Evolutionary conservation across 768 basidiomycete genomes (phyloP).

Genomic region (Rubroboletus pulcherrimus): DNA sequence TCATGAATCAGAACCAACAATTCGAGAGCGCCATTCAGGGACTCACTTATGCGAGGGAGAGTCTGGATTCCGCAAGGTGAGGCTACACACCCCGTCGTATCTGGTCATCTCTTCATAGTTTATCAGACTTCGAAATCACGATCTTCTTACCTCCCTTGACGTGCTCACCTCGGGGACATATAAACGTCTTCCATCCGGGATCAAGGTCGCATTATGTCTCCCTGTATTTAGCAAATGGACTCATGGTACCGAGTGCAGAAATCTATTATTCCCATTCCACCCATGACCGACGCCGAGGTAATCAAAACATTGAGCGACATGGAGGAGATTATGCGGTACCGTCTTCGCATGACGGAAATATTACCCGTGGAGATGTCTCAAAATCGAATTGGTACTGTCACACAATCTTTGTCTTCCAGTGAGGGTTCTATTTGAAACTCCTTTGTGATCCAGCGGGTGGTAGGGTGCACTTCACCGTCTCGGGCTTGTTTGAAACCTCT

Average conservation of each 20-base stretch:
- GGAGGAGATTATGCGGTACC: conserved; percentile 74
- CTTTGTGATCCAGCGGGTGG: conserved; percentile 56
- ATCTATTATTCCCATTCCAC: conserved; percentile 59
- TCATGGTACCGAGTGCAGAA: conserved; percentile 47
- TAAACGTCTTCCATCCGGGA: conserved; percentile 69
- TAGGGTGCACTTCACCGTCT: conserved; percentile 71
- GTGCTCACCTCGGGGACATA: conserved; percentile 88
- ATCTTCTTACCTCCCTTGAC: conserved; percentile 86
- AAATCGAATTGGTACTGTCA: conserved; percentile 57
- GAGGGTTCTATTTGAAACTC: conserved; percentile 13
- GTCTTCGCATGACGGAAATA: conserved; percentile 74
- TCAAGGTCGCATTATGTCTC: conserved; percentile 54
- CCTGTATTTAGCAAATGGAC: conserved; percentile 14
- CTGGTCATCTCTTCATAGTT: neutral
- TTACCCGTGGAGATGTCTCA: conserved; percentile 78
- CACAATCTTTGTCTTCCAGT: conserved; percentile 13
- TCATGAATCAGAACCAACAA: conserved; percentile 81
- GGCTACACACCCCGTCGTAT: conserved; percentile 8
- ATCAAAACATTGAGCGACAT: conserved; percentile 63
- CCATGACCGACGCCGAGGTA: conserved; percentile 65
- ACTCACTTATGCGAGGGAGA: conserved; percentile 62
- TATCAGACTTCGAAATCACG: conserved; percentile 83
- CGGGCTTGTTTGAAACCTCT: conserved; percentile 68
- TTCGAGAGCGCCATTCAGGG: conserved; percentile 67
- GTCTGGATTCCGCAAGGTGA: conserved; percentile 76